A percentile compares a stretch with the other conserved stretches of the same genome.
Conservation (phyloP, 805 yeast species). For the Nakazawaea ernobii region DNA sequence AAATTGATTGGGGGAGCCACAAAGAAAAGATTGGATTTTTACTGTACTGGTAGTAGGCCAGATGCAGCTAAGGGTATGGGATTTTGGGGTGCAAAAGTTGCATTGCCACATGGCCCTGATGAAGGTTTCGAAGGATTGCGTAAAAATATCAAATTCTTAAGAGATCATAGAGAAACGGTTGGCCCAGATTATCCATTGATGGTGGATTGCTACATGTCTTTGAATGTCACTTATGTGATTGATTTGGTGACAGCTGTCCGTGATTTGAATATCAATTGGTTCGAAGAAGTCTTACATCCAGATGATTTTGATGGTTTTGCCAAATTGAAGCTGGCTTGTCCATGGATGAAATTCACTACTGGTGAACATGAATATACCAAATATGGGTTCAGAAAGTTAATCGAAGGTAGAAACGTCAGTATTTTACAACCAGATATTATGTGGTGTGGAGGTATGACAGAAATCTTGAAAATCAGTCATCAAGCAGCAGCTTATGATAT, state of each 20-base stretch:
- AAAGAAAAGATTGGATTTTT: constrained; percentile 37
- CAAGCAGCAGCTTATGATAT: constrained; percentile 50
- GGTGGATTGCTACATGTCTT: constrained; percentile 50
- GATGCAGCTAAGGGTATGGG: constrained; percentile 44
- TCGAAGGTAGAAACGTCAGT: constrained; percentile 42
- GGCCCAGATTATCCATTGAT: constrained; percentile 49
- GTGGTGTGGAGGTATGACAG: constrained; percentile 52
- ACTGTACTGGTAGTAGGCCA: constrained; percentile 45
- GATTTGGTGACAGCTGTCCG: constrained; percentile 37
- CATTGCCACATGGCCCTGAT: constrained; percentile 44
- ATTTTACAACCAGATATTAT: constrained; percentile 47
- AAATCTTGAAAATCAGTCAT: constrained; percentile 37
- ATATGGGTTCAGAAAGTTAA: constrained; percentile 45
- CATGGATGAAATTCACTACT: constrained; percentile 43
- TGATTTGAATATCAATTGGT: constrained; percentile 46
- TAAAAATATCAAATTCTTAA: constrained; percentile 40
- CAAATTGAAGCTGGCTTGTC: constrained; percentile 39
- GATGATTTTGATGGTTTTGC: constrained; percentile 46
- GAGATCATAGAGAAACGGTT: constrained; percentile 36
- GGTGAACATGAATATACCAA: constrained; percentile 50
- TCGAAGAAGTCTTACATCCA: constrained; percentile 46
- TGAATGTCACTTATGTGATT: constrained; percentile 42
- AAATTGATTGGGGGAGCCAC: constrained; percentile 48
- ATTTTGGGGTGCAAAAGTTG: constrained; percentile 50
- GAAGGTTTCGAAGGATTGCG: constrained; percentile 42